These are phyloP conservation scores for Haplosporangium gracile DNA, from an alignment of 192 early-diverging fungal genomes.

Conservation along the genomic window DNA sequence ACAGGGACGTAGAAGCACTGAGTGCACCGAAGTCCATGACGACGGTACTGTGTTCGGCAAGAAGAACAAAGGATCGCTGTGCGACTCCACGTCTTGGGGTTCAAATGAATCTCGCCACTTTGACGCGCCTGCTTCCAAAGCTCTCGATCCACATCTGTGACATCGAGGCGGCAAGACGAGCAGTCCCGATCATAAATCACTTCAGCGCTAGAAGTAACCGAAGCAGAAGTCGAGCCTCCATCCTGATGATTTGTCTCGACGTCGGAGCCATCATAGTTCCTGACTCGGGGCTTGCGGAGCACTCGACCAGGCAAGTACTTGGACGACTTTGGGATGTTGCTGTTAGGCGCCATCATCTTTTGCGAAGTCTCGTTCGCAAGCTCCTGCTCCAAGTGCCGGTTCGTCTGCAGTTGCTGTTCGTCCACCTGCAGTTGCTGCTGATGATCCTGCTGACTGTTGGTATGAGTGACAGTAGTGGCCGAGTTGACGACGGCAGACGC, in stretches of 20 bases:
- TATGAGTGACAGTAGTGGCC: neutral
- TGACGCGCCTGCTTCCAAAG: slow-evolving; percentile 21
- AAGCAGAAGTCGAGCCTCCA: neutral
- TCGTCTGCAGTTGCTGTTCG: neutral
- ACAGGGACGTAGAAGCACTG: slow-evolving; percentile 45
- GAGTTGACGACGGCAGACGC: neutral
- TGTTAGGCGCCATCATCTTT: neutral
- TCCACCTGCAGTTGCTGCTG: neutral
- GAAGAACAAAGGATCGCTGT: slow-evolving; percentile 20
- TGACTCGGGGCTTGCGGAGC: slow-evolving; percentile 18
- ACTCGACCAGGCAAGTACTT: slow-evolving; percentile 24
- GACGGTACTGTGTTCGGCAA: slow-evolving; percentile 26
- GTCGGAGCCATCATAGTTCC: neutral
- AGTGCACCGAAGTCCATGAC: slow-evolving; percentile 30
- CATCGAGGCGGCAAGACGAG: slow-evolving; percentile 24
- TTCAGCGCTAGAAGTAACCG: neutral
- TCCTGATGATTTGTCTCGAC: neutral
- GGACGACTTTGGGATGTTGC: slow-evolving; percentile 29
- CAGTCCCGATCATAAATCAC: slow-evolving; percentile 9
- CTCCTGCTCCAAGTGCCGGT: slow-evolving; percentile 4
- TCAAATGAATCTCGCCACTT: slow-evolving; percentile 25
- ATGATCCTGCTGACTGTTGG: neutral
- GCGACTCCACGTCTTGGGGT: slow-evolving; percentile 34
- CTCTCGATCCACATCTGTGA: slow-evolving; percentile 1
- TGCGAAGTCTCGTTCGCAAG: neutral